Evolutionary conservation across 2,329 filamentous ascomycete species (phyloP), one percentile per base, ranked within the genome.

Genomic region (Exophiala alcalophila): DNA sequence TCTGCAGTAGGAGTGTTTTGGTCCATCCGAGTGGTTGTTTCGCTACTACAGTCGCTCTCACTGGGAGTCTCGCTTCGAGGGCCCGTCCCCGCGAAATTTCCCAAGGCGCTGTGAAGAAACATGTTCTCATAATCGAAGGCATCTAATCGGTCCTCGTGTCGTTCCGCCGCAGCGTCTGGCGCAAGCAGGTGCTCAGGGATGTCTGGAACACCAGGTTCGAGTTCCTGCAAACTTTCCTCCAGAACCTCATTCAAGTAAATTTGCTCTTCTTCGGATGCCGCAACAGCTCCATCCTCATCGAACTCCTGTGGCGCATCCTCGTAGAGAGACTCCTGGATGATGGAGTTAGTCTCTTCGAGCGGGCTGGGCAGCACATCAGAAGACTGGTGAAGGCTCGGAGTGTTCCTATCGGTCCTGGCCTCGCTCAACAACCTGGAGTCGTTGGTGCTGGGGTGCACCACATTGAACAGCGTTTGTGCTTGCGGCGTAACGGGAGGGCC

Each of bases 51-150:
- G 23, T 55, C 50, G 34, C 52, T 57, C 19, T 54, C 51, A 30
- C 42, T 48, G 4, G 48, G 49, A 25, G 44, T 53, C 23, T 47
- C 44, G 35, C 45, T 54, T 37, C 44, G 44, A 14, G 41, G 38
- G 9, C 51, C 45, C 10, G 31, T 50, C n/a, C 53, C 50, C 14
- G 65, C 61, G 44, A 65, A 71, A 41, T 67, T 88, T 4, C 88
- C 89, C 76, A 96, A 83, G 8, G 89, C 88, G 54, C 87, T 94
- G 63, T 96, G 89, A 10, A 96, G 73, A 63, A 95, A 95, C 67
- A 96, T 96, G 61, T 94, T 83, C 63, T 95, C 86, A 51, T 97
- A 97, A 62, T 97, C 91, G 59, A 97, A 97, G 1, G 90, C 90
- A 63, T 97, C 91, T 54, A 90, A 83, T 14, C 91, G 84, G 62